These are phyloP conservation scores for Prunus kanzakura DNA, from an alignment of 306 rosid genomes.

Conservation along the genomic window DNA sequence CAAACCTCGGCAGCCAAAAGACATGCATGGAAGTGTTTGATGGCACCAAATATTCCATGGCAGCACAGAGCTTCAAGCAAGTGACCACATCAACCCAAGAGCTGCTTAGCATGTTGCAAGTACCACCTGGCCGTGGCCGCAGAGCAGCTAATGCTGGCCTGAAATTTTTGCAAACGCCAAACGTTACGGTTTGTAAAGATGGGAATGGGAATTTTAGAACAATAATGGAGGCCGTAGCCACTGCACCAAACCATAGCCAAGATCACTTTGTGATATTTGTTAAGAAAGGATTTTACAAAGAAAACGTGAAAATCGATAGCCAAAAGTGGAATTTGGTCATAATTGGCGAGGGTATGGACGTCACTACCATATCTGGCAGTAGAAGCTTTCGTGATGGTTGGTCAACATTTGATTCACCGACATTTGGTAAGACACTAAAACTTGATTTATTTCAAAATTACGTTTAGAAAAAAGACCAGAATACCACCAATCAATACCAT, in stretches of 20 bases:
- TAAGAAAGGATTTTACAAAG: slow-evolving; percentile 12
- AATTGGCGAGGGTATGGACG: slow-evolving; percentile 22
- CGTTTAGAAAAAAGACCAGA: too few species aligned
- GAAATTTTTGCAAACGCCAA: neutral
- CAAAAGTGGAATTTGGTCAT: slow-evolving; percentile 1
- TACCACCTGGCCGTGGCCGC: neutral
- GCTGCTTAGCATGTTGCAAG: slow-evolving; percentile 1
- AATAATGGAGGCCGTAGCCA: slow-evolving; percentile 1
- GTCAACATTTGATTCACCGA: neutral
- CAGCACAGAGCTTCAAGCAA: neutral
- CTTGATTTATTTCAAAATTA: neutral
- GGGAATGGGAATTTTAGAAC: slow-evolving; percentile 5
- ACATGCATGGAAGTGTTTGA: neutral
- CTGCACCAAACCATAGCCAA: neutral
- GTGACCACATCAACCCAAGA: neutral
- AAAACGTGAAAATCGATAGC: slow-evolving; percentile 6
- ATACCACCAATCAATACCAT: too few species aligned
- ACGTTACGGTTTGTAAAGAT: neutral
- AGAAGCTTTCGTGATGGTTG: neutral
- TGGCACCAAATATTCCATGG: neutral
- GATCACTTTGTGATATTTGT: slow-evolving; percentile 7
- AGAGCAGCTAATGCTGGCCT: neutral
- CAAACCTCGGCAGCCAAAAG: neutral
- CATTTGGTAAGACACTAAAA: slow-evolving; percentile 17
- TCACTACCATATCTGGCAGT: neutral